Evolutionary conservation across 2,329 filamentous ascomycete genomes (phyloP), one percentile per base, ranked within the genome.

Genomic region (Emmonsiellopsis sp.): DNA sequence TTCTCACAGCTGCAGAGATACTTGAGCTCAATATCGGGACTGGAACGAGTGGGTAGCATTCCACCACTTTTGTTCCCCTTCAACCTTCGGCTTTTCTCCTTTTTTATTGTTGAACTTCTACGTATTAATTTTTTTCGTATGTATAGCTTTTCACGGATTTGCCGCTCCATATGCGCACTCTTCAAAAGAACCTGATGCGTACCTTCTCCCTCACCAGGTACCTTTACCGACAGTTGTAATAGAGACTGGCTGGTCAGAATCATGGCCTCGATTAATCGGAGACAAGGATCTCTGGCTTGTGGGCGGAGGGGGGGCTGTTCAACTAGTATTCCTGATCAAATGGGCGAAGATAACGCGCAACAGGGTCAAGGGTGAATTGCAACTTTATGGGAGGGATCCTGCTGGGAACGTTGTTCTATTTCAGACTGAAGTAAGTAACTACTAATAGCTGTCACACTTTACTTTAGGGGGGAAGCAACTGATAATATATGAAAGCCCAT

Each of bases 171-270:
- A 53, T n/a, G 27, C 51, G 10, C 7, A 21, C 27, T 43, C 45
- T 33, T 32, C 33, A n/a, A 56, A 56, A 54, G 48, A 56, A 31
- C 54, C 54, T 17, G 52, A 56, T 49, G 33, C 32, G 17, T 53
- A 43, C 42, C 43, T 56, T 14, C 48, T 47, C 32, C 47, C 48
- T 13, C 36, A 46, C 27, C 27, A 43, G 8, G 17, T 8, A n/a
- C 33, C 46, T 33, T 32, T 56, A 27, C 51, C 54, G 49, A 54
- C 47, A 42, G 36, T 54, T 11, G 54, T 44, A 44, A 21, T 56
- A 34, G 52, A 56, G 40, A 36, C 47, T 10, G 52, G 54, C 31
- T 54, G 52, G 47, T 43, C 42, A 17, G 54, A 56, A 44, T 48
- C 34, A 40, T 54, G 51, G 54, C 36, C 54, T 5, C 42, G 33